Conservation (phyloP, 768 basidiomycete genomes). For the Podaxis pistillaris region DNA sequence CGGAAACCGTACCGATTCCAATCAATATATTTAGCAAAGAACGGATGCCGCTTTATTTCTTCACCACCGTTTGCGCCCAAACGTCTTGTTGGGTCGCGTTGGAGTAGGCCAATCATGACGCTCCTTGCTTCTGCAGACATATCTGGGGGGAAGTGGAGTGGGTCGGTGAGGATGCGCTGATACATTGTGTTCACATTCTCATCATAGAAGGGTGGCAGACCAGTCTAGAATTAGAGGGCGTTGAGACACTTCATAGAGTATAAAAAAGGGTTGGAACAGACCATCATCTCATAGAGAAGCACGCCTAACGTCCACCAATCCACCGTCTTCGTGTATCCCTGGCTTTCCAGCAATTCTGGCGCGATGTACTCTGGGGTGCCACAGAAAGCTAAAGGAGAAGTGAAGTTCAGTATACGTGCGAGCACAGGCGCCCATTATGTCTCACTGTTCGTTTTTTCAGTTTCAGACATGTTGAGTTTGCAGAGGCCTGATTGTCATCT, state of each 20-base stretch:
- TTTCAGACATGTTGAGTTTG: constrained; percentile 96
- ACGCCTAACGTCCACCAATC: constrained; percentile 99
- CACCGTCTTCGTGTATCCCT: constrained; percentile 97
- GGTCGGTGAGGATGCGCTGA: constrained; percentile 91
- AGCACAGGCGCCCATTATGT: constrained; percentile 6
- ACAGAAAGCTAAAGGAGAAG: constrained; percentile 71
- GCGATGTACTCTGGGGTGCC: constrained; percentile 99
- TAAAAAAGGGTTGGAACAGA: constrained; percentile 24
- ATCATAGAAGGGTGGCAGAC: constrained; percentile 97
- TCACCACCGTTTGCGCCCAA: constrained; percentile 93
- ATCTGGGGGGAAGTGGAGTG: constrained; percentile 87
- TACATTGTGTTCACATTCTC: constrained; percentile 99
- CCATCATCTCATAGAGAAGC: constrained; percentile 96
- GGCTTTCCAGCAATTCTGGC: constrained; percentile 92
- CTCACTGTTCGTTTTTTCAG: constrained; percentile 95
- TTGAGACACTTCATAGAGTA: constrained; percentile 12
- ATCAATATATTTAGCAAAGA: constrained; percentile 92
- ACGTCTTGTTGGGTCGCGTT: constrained; percentile 82
- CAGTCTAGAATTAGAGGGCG: constrained; percentile 55
- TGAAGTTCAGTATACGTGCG: background rate
- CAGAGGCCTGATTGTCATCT: constrained; percentile 57
- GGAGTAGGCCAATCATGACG: constrained; percentile 84
- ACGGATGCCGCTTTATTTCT: constrained; percentile 93
- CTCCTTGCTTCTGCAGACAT: constrained; percentile 86
- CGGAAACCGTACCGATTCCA: constrained; percentile 65